Base-by-base conservation (phyloP, 768 basidiomycete species). In the Phallus indusiatus region DNA sequence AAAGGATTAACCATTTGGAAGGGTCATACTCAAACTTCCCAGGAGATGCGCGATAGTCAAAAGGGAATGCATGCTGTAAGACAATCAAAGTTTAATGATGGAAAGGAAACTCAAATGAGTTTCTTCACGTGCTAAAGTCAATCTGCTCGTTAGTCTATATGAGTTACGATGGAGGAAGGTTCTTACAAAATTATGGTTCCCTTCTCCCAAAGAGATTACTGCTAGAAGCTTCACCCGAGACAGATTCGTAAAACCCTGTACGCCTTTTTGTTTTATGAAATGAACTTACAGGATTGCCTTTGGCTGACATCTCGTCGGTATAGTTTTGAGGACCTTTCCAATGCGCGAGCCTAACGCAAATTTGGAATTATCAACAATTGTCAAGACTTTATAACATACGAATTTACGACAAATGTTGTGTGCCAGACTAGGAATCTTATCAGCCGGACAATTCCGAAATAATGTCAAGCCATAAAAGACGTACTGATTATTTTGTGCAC, bases 261-360 rank as follows among this genome's bases (percentile, higher is more conserved):
- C 11, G 50, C 20, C 49, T 8, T 18, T 12, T 14, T 14, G 12
- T 16, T 20, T 11, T 34, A 4, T 14, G 50, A 53, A 17, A 5
- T 53, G 28, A 6, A 64, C 81, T 61, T 63, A 90, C 88, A 33
- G 88, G 67, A 66, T 84, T 90, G 10, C 86, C 85, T 65, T 82
- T 72, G 0, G 89, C 90, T 1, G 86, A 85, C 63, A 90, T 80
- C 64, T 90, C 89, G 63, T 88, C 86, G 2, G 86, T 83, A 67
- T 88, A 90, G 0, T 85, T 86, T 63, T 90, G 88, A n/a, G 88
- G 66, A 10, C 90, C 90, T 16, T 88, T 78, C 85, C 85, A 90
- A 61, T 92, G 90, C 4, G 88, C 88, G 6, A 92, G 69, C 1
- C 85, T 86, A 55, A 48, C 50, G 35, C 9, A 28, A 33, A 14